A percentile compares a stretch with the other conserved stretches of the same genome.
Conservation (phyloP, 768 basidiomycete species). For the Sistotremastrum suecicum region DNA sequence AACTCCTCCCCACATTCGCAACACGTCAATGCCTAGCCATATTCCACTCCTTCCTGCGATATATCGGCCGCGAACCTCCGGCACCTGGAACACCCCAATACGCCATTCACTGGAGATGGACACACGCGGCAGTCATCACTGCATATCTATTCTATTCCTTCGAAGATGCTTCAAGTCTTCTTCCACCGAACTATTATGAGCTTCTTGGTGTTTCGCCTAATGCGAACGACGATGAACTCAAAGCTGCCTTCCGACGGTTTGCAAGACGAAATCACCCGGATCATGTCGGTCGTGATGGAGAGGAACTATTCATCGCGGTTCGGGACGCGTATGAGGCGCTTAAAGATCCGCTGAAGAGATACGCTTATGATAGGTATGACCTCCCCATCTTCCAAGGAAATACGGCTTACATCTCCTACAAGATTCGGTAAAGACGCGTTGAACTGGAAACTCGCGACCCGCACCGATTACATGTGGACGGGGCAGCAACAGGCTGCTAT, state of each 20-base stretch:
- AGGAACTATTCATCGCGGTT: slow-evolving; percentile 52
- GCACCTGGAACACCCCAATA: slow-evolving; percentile 25
- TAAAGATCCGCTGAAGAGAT: slow-evolving; percentile 61
- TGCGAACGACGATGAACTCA: slow-evolving; percentile 56
- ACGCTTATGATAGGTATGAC: slow-evolving; percentile 72
- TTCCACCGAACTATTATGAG: slow-evolving; percentile 67
- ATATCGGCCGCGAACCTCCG: slow-evolving; percentile 23
- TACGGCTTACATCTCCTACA: neutral
- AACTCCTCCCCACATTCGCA: slow-evolving; percentile 47
- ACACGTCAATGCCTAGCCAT: slow-evolving; percentile 36
- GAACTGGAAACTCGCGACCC: slow-evolving; percentile 50
- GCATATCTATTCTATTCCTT: slow-evolving; percentile 56
- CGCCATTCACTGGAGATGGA: slow-evolving; percentile 44
- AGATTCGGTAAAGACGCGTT: slow-evolving; percentile 72
- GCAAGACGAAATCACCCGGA: slow-evolving; percentile 70
- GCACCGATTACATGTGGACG: slow-evolving; percentile 51
- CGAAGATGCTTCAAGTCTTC: slow-evolving; percentile 36
- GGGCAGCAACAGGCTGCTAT: slow-evolving; percentile 49
- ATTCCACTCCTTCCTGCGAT: slow-evolving; percentile 25
- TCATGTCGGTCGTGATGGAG: slow-evolving; percentile 40
- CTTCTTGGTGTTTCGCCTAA: slow-evolving; percentile 46
- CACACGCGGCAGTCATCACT: slow-evolving; percentile 49
- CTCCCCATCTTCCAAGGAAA: neutral
- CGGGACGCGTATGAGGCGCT: slow-evolving; percentile 67
- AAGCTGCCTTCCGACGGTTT: slow-evolving; percentile 60